Evolutionary conservation across 1,284 basidiomycete genomes (phyloP), one percentile per base, ranked within the genome.

Genomic region (Neolentinus lepideus): DNA sequence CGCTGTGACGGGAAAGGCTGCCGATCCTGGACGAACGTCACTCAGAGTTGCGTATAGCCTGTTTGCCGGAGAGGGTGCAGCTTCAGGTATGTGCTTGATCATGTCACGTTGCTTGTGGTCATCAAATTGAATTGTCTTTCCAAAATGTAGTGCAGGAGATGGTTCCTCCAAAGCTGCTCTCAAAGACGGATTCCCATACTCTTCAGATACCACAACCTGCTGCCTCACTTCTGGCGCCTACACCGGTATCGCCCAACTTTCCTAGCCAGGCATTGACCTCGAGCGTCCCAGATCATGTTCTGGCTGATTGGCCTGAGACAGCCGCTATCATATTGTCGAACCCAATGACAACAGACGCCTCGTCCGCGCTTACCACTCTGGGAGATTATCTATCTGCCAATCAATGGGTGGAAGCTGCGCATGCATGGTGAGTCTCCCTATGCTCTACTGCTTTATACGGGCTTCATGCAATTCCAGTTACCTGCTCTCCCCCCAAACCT

Each of bases 301-400:
- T 94, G 45, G 72, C 76, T 14, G 80, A 87, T 60, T 99, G 96
- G 96, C 77, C 87, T 29, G 91, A 97, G 65, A 92, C 91, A 16
- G 83, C 83, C 26, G 87, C 92, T 2, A 91, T 95, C 73, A 86
- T 98, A 56, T 67, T 94, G 21, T 85, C 87, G 27, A 93, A 87
- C 57, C 83, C 88, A 53, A 72, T 88, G 63, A 77, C 76, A 4
- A 63, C 75, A 10, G 88, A 90, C 56, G 74, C 75, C 24, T 84
- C 88, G 0, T 77, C 84, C n/a, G 86, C 91, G 12, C 69, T 99
- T 58, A 90, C 92, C 29, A 83, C 91, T 16, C 79, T 99, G 2
- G 97, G 95, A 29, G 92, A 96, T 65, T 86, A 85, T 59, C 77
- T 99, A 33, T 67, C 78, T 43, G 75, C 80, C 1, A 84, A 89